These are phyloP conservation scores for Phaeosphaeriaceae sp. DNA, from an alignment of 2,329 filamentous ascomycete genomes.

Conservation along the genomic window DNA sequence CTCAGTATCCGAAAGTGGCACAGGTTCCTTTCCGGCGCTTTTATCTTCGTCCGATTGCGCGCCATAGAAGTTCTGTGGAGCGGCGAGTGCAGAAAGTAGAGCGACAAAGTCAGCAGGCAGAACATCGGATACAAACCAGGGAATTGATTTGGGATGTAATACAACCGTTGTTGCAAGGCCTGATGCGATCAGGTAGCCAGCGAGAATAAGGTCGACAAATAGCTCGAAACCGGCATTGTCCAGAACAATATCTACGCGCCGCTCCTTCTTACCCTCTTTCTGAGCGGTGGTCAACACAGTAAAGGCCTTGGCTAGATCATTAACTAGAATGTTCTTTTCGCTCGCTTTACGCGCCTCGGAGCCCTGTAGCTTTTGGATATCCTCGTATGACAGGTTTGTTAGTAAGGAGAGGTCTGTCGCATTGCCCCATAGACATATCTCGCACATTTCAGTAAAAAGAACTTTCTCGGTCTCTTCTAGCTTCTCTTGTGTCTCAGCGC, in stretches of 20 bases:
- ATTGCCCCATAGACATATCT: constrained; percentile 97
- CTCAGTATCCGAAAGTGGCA: constrained; percentile 71
- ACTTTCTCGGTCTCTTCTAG: constrained; percentile 73
- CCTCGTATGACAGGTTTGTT: constrained; percentile 88
- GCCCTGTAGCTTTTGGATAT: constrained; percentile 95
- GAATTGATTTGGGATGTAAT: constrained; percentile 91
- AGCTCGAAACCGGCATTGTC: constrained; percentile 98
- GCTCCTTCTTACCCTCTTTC: constrained; percentile 66
- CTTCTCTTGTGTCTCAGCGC: constrained; percentile 56
- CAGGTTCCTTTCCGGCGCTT: constrained; percentile 60
- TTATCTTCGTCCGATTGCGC: constrained; percentile 71
- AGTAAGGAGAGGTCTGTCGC: constrained; percentile 92
- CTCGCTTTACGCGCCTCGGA: constrained; percentile 82
- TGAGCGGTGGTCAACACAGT: constrained; percentile 69
- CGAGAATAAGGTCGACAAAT: constrained; percentile 91
- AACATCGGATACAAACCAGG: constrained; percentile 98
- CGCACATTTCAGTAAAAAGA: constrained; percentile 90
- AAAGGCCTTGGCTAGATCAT: constrained; percentile 80
- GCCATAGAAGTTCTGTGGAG: constrained; percentile 80
- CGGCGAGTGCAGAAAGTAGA: constrained; percentile 80
- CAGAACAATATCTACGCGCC: constrained; percentile 89
- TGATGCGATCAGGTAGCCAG: constrained; percentile 84
- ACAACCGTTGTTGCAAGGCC: constrained; percentile 86
- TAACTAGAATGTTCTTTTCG: constrained; percentile 90
- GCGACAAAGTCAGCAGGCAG: constrained; percentile 82